These are phyloP conservation scores for Syzygium grande DNA, from an alignment of 345 rosid genomes.

Conservation along the genomic window DNA sequence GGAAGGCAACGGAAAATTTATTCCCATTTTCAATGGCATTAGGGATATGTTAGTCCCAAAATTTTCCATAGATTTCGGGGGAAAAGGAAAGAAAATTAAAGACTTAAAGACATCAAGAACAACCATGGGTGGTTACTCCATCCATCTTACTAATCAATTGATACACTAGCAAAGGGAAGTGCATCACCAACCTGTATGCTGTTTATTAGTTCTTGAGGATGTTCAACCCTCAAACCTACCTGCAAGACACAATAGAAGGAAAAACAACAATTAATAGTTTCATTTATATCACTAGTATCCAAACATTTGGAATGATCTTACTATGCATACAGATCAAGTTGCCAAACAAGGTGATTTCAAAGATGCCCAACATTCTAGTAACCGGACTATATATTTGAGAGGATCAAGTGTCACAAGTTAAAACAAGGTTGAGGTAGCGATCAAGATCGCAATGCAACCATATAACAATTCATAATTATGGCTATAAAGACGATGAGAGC, in stretches of 20 bases:
- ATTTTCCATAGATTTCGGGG: background rate
- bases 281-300: background rate
- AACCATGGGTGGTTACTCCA: background rate
- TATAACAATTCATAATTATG: background rate
- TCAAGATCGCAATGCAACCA: background rate
- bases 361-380: background rate
- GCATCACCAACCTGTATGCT: conserved; percentile 51
- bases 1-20: background rate
- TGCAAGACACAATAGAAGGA: conserved; percentile 13
- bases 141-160: background rate
- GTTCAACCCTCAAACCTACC: conserved; percentile 96
- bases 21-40: background rate
- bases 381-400: background rate
- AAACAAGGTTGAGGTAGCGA: background rate
- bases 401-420: background rate
- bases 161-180: background rate
- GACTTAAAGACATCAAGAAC: background rate
- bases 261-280: background rate
- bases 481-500: background rate
- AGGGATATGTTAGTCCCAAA: background rate
- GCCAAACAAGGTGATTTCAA: background rate
- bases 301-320: background rate
- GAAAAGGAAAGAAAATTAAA: background rate
- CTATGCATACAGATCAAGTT: background rate
- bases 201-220: conserved; percentile 93